Conservation (phyloP, 768 basidiomycete species). For the Fomitopsis serialis region DNA sequence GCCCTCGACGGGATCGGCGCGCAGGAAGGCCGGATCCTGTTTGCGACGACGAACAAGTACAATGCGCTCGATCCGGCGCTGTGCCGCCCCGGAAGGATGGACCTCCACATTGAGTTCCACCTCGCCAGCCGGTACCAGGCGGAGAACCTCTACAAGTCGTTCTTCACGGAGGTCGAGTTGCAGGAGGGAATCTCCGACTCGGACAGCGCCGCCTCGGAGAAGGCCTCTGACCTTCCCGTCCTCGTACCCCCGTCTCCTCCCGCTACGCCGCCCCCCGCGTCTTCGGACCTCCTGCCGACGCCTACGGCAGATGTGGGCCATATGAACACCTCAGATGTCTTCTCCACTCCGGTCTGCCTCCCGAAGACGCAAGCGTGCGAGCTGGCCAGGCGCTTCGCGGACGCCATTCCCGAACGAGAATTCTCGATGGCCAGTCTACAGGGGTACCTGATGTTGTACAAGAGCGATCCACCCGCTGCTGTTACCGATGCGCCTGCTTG, state of each 20-base stretch:
- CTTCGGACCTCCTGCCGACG: no score
- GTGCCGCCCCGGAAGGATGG: constrained; percentile 75
- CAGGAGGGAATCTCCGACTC: no score
- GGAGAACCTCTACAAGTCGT: constrained; percentile 56
- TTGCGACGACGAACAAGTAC: constrained; percentile 78
- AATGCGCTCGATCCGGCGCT: constrained; percentile 66
- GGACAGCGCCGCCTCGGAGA: no score
- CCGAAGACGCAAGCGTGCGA: constrained; percentile 23
- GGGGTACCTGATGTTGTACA: constrained; percentile 67
- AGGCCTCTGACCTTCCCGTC: no score
- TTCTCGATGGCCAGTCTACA: constrained; percentile 39
- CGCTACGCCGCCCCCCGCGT: no score
- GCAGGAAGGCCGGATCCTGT: constrained; percentile 74
- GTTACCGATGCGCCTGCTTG: constrained; percentile 12
- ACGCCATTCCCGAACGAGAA: constrained; percentile 34
- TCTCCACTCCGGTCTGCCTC: no score
- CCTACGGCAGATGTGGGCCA: no score
- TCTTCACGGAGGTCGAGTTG: constrained; percentile 39
- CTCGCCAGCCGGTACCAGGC: constrained; percentile 67
- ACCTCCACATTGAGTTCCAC: constrained; percentile 72
- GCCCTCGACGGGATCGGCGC: constrained; percentile 75
- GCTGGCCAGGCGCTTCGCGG: constrained; percentile 54
- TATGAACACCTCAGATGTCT: no score
- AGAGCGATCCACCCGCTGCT: constrained; percentile 52
- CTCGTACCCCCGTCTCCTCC: no score